Base-by-base conservation (phyloP, 768 basidiomycete species). In the Naematelia encephala region DNA sequence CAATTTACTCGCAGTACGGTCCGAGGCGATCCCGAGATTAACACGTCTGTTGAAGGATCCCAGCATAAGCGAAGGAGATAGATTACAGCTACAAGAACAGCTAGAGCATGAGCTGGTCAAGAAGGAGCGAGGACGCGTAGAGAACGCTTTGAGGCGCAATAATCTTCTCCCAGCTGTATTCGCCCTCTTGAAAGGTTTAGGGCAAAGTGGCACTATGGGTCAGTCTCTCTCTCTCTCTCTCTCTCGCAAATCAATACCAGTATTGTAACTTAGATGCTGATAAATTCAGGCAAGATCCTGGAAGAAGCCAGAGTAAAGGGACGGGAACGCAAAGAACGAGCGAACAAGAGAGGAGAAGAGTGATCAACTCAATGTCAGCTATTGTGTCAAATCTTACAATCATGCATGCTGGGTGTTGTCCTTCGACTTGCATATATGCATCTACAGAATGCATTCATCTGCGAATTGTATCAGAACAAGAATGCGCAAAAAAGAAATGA, bases 1-100 rank as follows among this genome's bases (percentile, higher is more conserved):
- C 80, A 92, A 88, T 76, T 83, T 97, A 30, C 84, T 96, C 30
- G 91, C 90, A 4, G 80, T 99, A 45, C 86, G 87, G 55, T 85
- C 88, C 44, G 88, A 91, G 72, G 88, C 90, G 27, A 66, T 96
- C 23, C 88, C 88, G 12, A 68, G 76, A 4, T 82, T 97, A 22
- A 82, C 85, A 72, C 71, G 80, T 22, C 84, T 86, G 51, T 75
- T 91, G 22, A 77, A 81, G 51, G 79, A 76, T 61, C 77, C 66
- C 0, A 46, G 54, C 0, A 61, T 61, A 2, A 55, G 63, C 3
- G 26, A 62, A 0, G 50, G 61, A 19, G 16, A 61, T 54, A 61
- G 55, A 14, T 60, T 52, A 25, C 42, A 52, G 1, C 58, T 70
- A 0, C 47, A 57, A 45, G 69, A 68, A 28, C 70, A 70, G 49